A percentile compares a stretch with the other conserved stretches of the same genome.
phyloP scores from a whole-genome alignment of 129 eudicot species.

The Deinandra increscens region DNA sequence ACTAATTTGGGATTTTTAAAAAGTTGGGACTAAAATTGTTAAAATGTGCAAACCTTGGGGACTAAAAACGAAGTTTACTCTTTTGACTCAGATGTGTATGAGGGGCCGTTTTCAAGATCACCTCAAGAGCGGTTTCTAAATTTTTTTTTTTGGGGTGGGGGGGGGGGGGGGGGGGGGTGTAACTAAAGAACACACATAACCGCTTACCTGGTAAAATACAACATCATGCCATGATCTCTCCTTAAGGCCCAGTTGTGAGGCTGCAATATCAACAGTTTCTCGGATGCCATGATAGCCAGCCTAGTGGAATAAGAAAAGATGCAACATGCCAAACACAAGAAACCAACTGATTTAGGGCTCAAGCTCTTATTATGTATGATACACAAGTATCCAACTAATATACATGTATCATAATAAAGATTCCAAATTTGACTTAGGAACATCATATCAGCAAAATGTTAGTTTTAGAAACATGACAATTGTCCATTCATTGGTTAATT shows the following conservation, averaged over 20 bases:
- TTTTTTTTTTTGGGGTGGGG: no score
- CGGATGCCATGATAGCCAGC: constrained; percentile 98
- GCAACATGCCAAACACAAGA: constrained; percentile 26
- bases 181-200: not conserved
- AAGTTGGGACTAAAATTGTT: no score
- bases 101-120: no score
- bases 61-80: no score
- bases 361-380: not conserved
- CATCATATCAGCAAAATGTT: constrained; percentile 1
- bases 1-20: no score
- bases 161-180: not conserved
- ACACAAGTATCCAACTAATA: not conserved
- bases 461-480: not conserved
- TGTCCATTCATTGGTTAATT: constrained; percentile 5
- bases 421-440: not conserved
- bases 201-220: constrained; percentile 70
- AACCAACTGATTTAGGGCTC: constrained; percentile 18
- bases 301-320: constrained; percentile 37
- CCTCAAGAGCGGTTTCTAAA: no score
- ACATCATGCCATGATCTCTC: constrained; percentile 97
- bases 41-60: no score
- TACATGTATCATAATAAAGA: not conserved
- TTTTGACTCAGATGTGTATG: no score
- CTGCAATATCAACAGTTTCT: constrained; percentile 75
- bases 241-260: constrained; percentile 95